Evolutionary conservation across 2,329 filamentous ascomycete genomes (phyloP).

Genomic region (Alternaria sp.): DNA sequence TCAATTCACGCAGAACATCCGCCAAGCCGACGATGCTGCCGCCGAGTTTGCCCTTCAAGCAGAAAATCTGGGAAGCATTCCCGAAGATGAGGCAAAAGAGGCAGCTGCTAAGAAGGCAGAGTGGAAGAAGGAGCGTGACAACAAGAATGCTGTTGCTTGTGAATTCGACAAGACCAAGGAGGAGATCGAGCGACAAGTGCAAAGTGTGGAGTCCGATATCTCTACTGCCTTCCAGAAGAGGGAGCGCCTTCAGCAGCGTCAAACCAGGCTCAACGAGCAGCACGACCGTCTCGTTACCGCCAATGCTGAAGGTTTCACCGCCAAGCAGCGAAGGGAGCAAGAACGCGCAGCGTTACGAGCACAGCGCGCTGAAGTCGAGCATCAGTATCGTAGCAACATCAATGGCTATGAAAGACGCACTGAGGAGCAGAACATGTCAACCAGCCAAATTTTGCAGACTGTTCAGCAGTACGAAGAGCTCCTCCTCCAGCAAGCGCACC

Average conservation of each 20-base stretch:
- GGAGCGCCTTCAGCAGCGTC: conserved; percentile 74
- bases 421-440: conserved; percentile 46
- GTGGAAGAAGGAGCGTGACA: conserved; percentile 62
- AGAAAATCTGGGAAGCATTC: conserved; percentile 68
- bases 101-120: conserved; percentile 64
- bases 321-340: conserved; percentile 59
- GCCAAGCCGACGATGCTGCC: conserved; percentile 70
- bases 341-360: conserved; percentile 47
- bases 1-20: conserved; percentile 76
- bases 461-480: conserved; percentile 50
- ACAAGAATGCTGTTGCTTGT: conserved; percentile 57
- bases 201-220: conserved; percentile 69
- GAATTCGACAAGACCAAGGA: conserved; percentile 69
- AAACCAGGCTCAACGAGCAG: conserved; percentile 75
- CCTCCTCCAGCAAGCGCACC: conserved; percentile 47
- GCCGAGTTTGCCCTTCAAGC: conserved; percentile 64
- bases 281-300: conserved; percentile 73
- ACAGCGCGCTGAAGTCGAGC: conserved; percentile 44
- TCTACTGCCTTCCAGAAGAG: conserved; percentile 68
- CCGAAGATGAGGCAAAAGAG: conserved; percentile 65
- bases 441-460: conserved; percentile 44
- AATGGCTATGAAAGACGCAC: conserved; percentile 48
- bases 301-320: conserved; percentile 68
- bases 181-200: conserved; percentile 67
- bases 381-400: conserved; percentile 48